Percentiles rank a stretch among this genome's conserved stretches.
These are phyloP conservation scores for Lepidium africanum DNA, from an alignment of 345 rosid species.

Conservation along the genomic window DNA sequence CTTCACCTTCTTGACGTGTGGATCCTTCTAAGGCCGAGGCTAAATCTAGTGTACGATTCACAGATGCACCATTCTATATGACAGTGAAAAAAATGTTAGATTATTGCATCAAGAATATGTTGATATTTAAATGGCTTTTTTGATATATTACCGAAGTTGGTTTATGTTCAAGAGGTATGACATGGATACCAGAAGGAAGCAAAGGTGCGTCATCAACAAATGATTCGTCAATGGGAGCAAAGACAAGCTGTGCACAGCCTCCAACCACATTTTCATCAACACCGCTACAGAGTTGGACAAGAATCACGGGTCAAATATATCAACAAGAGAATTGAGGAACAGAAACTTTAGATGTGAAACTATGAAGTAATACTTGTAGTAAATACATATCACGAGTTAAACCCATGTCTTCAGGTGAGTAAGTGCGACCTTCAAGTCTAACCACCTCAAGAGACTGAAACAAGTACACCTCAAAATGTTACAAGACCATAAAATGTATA, in stretches of 20 bases:
- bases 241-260: slow-evolving; percentile 93
- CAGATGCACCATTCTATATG: slow-evolving; percentile 52
- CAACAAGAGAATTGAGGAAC: background rate
- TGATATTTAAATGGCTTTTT: background rate
- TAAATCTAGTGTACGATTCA: slow-evolving; percentile 76
- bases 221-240: slow-evolving; percentile 92
- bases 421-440: slow-evolving; percentile 82
- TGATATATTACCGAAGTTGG: slow-evolving; percentile 35
- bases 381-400: slow-evolving; percentile 85
- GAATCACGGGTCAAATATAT: background rate
- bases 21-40: slow-evolving; percentile 82
- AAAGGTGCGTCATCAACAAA: slow-evolving; percentile 97
- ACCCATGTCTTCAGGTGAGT: slow-evolving; percentile 84
- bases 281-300: slow-evolving; percentile 81
- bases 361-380: slow-evolving; percentile 51
- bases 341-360: background rate
- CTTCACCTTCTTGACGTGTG: slow-evolving; percentile 48
- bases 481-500: background rate
- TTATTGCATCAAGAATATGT: background rate
- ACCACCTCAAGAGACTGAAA: slow-evolving; percentile 86
- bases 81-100: background rate
- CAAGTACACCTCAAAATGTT: background rate
- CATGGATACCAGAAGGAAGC: slow-evolving; percentile 84
- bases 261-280: slow-evolving; percentile 87
- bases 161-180: slow-evolving; percentile 85